A percentile compares a stretch with the other conserved stretches of the same genome.
These are phyloP conservation scores for Ascocoryne sarcoides DNA, from an alignment of 2,329 filamentous ascomycete species.

Conservation along the genomic window DNA sequence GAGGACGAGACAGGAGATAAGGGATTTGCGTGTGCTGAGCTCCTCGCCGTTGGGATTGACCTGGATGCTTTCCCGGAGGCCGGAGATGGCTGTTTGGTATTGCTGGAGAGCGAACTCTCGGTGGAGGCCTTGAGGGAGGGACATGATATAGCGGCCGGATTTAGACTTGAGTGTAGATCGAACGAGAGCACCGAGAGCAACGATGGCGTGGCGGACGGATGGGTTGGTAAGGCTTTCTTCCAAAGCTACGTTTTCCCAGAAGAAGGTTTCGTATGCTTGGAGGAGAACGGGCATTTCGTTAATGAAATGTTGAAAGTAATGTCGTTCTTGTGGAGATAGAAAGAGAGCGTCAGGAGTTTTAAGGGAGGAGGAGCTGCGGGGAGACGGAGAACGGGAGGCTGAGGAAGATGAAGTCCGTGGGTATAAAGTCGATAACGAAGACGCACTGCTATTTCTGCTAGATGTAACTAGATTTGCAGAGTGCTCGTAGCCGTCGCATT, in stretches of 20 bases:
- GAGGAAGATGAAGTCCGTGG: conserved; percentile 4
- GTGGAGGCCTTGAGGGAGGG: conserved; percentile 38
- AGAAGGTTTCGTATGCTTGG: conserved; percentile 45
- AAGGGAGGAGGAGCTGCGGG: conserved; percentile 9
- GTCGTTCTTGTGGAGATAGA: conserved; percentile 13
- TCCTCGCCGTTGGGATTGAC: neutral
- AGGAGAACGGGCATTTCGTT: conserved; percentile 8
- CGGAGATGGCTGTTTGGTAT: conserved; percentile 46
- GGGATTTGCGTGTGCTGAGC: neutral
- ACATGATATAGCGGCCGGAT: conserved; percentile 28
- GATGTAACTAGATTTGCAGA: neutral
- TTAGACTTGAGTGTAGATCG: conserved; percentile 31
- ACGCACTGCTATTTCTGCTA: neutral
- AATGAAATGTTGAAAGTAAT: conserved; percentile 20
- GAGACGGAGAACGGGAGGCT: conserved; percentile 8
- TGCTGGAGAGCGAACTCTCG: conserved; percentile 51
- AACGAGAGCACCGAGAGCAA: conserved; percentile 55
- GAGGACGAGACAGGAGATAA: conserved; percentile 17
- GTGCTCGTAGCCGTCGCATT: conserved; percentile 23
- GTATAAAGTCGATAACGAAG: neutral
- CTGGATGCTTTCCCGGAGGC: neutral
- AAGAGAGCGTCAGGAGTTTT: conserved; percentile 4
- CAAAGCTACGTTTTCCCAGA: conserved; percentile 54
- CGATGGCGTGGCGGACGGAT: conserved; percentile 56
- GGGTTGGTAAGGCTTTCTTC: conserved; percentile 52